These are phyloP conservation scores for Crithidia brevicula DNA, from an alignment of 208 protist species.

Conservation along the genomic window DNA sequence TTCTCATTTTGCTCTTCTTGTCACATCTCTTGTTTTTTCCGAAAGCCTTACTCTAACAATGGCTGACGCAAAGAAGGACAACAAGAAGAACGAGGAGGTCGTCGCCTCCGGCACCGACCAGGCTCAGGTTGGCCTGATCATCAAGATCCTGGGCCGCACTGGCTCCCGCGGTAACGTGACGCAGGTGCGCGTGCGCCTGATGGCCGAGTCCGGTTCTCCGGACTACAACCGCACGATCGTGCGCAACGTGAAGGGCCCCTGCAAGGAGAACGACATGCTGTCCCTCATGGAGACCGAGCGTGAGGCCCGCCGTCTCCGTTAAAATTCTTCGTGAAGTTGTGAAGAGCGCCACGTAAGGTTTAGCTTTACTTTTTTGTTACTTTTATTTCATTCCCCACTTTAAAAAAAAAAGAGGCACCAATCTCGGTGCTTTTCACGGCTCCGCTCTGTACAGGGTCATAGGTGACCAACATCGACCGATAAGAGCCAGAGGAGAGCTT, in stretches of 20 bases:
- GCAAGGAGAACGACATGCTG: slow-evolving; percentile 99
- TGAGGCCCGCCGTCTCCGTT: slow-evolving; percentile 99
- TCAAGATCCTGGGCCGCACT: slow-evolving; percentile 98
- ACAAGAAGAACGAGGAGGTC: slow-evolving; percentile 87
- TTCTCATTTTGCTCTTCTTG: not conserved
- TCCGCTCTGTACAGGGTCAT: too few species aligned
- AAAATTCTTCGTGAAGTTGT: slow-evolving; percentile 55
- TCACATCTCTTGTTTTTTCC: slow-evolving; percentile 8
- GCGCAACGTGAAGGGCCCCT: slow-evolving; percentile 99
- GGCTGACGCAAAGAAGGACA: slow-evolving; percentile 89
- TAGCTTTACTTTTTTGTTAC: slow-evolving; percentile 35
- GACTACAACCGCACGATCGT: slow-evolving; percentile 97
- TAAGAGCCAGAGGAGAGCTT: too few species aligned
- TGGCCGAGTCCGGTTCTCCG: slow-evolving; percentile 87
- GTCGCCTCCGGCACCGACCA: slow-evolving; percentile 72
- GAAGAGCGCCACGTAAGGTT: slow-evolving; percentile 3
- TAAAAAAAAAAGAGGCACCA: slow-evolving; percentile 31
- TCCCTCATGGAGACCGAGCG: slow-evolving; percentile 99
- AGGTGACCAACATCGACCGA: too few species aligned
- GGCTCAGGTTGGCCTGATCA: slow-evolving; percentile 96
- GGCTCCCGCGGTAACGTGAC: slow-evolving; percentile 99
- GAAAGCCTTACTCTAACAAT: slow-evolving; percentile 32
- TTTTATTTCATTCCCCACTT: slow-evolving; percentile 16
- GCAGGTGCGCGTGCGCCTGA: slow-evolving; percentile 97
- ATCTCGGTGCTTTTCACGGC: too few species aligned